Percentiles rank a stretch among this genome's conserved stretches.
Conservation (phyloP, 257 asterid genomes). For the Fraxinus americana region DNA sequence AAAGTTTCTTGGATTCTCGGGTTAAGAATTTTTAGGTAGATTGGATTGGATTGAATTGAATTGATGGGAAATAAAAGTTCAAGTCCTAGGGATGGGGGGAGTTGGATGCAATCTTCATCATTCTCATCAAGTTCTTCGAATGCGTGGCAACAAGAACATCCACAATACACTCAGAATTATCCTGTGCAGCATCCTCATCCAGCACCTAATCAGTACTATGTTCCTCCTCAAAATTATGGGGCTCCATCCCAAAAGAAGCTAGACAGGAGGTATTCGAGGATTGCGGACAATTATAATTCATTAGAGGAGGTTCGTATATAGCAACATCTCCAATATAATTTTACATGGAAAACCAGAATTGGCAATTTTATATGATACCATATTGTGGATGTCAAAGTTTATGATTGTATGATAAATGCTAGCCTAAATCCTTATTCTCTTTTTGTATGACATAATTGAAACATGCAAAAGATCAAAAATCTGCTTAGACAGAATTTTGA, state of each 20-base stretch:
- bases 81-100: neutral
- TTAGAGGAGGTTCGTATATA: conserved; percentile 52
- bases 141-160: conserved; percentile 49
- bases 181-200: conserved; percentile 45
- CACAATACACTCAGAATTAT: conserved; percentile 55
- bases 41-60: conserved; percentile 31
- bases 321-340: neutral
- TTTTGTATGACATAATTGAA: neutral
- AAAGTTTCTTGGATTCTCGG: conserved; percentile 27
- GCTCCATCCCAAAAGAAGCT: conserved; percentile 45
- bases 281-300: too few relatives aligned
- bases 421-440: neutral
- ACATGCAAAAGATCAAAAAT: neutral
- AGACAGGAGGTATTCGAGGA: too few relatives aligned
- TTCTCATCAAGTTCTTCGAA: conserved; percentile 41
- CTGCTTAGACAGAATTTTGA: neutral
- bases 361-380: neutral
- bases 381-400: neutral
- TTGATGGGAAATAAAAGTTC: conserved; percentile 88
- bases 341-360: conserved; percentile 19
- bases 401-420: neutral
- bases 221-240: conserved; percentile 43
- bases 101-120: conserved; percentile 57
- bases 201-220: neutral
- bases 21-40: conserved; percentile 31